These are phyloP conservation scores for Begonia peltatifolia DNA, from an alignment of 306 rosid species.

Conservation along the genomic window DNA sequence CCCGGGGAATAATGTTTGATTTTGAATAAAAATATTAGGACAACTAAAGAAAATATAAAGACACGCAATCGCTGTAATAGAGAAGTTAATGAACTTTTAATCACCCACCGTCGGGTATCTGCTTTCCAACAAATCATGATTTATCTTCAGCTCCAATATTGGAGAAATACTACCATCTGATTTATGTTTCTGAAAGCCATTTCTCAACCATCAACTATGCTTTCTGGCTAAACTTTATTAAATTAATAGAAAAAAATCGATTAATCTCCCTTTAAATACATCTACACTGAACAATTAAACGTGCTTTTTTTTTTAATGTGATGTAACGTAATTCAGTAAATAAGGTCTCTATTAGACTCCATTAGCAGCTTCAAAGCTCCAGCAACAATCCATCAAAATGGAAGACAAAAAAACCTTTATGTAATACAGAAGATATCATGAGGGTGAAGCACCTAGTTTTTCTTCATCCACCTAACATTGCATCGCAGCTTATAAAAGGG, in stretches of 20 bases:
- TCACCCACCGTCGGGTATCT: conserved; percentile 33
- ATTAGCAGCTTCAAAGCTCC: conserved; percentile 9
- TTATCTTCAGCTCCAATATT: no score
- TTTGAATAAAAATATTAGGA: no score
- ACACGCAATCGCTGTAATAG: no score
- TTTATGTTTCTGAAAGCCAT: conserved; percentile 45
- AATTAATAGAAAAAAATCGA: not conserved
- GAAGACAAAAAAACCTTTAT: conserved; percentile 26
- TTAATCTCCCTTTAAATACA: not conserved
- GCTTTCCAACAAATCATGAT: no score
- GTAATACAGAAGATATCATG: conserved; percentile 49
- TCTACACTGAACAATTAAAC: no score
- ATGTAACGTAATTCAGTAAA: no score
- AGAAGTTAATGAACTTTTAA: no score
- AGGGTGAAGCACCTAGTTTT: not conserved
- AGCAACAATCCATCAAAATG: conserved; percentile 6
- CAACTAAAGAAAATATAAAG: no score
- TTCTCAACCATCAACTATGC: conserved; percentile 36
- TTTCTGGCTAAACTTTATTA: conserved; percentile 13
- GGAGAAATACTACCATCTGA: conserved; percentile 5
- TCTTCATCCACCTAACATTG: conserved; percentile 55
- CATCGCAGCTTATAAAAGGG: conserved; percentile 52
- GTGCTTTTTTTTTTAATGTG: no score
- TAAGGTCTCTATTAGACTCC: not conserved
- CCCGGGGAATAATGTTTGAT: no score